Evolutionary conservation across 345 rosid genomes (phyloP).

Genomic region (Arabis alpina): DNA sequence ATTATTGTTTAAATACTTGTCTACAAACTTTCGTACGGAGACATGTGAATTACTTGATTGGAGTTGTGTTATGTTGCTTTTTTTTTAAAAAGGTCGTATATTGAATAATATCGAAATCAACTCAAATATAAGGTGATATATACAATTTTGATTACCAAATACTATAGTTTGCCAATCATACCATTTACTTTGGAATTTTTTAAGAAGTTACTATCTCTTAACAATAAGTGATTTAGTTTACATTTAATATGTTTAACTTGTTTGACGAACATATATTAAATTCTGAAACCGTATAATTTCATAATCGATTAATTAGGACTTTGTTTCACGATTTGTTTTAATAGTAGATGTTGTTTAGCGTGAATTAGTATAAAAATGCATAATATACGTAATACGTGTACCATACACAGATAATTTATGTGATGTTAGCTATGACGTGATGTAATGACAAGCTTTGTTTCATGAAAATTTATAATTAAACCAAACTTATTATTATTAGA

Average conservation of each 20-base stretch:
- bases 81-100: background rate
- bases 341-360: background rate
- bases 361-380: background rate
- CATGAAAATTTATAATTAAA: background rate
- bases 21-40: background rate
- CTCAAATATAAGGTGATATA: background rate
- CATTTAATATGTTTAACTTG: background rate
- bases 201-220: background rate
- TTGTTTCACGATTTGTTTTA: background rate
- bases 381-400: background rate
- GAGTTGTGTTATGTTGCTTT: background rate
- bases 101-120: background rate
- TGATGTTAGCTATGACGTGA: background rate
- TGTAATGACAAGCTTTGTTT: slow-evolving; percentile 10
- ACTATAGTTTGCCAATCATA: background rate
- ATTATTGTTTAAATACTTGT: background rate
- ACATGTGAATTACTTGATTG: slow-evolving; percentile 25
- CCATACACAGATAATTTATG: too few species aligned
- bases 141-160: too few species aligned
- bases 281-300: background rate
- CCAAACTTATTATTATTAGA: slow-evolving; percentile 13
- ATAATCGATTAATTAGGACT: slow-evolving; percentile 5
- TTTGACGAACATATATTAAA: background rate
- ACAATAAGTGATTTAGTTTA: background rate
- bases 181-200: background rate